Evolutionary conservation across 208 protist genomes (phyloP), one percentile per base, ranked within the genome.

Genomic region (Angomonas ambiguus): DNA sequence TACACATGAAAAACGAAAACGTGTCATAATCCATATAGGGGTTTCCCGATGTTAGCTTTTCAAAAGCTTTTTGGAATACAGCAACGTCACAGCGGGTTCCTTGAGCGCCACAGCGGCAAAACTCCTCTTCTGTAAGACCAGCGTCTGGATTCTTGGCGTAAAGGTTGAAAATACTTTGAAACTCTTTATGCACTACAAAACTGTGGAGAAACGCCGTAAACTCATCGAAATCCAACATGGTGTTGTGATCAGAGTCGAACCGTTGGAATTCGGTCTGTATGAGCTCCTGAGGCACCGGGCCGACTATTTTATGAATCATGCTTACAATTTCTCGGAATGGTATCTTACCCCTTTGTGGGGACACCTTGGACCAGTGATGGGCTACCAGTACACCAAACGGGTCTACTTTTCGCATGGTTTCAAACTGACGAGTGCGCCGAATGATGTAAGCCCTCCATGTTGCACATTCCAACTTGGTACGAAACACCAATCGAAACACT

Each of bases 401-500:
- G 33, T 72, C 59, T 8, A 34, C 34, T 2, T 35, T 55, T 20
- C 20, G 10, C 45, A 53, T 53, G 41, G 65, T 76, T 51, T 71
- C 51, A 18, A 61, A 55, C 27, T 69, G 51, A 22, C n/a, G 67
- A 11, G 53, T 33, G 45, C 65, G 72, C n/a, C 66, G 77, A 2
- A 55, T 65, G 58, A 71, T 65, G 57, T 80, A 71, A 62, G 16
- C 18, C 27, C 33, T 24, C 77, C 77, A 82, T n/a, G 61, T 72
- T 16, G 58, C 38, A 3, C 71, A 67, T 16, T 81, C 71, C 16
- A 77, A 27, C 28, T 69, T 51, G 3, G 76, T 77, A 28, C 48
- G 27, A 59, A 76, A 75, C 22, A 83, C 73, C 22, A 89, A 59
- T 11, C 60, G 32, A 71, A 58, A 74, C 71, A 82, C 62, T 56